Evolutionary conservation across 495 filamentous ascomycete species (phyloP).

Genomic region (Niebla homalea): DNA sequence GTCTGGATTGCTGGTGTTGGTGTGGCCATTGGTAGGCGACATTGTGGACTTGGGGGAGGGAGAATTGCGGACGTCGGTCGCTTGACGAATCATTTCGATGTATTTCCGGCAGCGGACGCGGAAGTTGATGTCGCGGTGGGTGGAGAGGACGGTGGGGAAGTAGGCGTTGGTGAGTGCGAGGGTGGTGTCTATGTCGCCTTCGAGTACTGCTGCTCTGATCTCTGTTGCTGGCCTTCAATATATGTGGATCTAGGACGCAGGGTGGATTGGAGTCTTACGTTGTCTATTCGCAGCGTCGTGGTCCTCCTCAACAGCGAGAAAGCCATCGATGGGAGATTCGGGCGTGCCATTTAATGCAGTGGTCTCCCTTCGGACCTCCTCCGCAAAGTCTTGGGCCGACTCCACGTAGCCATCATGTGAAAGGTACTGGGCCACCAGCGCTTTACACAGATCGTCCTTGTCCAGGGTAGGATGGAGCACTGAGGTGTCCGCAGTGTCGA

Average conservation of each 20-base stretch:
- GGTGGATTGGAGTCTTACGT: slow-evolving; percentile 36
- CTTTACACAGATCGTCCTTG: slow-evolving; percentile 69
- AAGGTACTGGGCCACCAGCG: slow-evolving; percentile 74
- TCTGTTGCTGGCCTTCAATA: slow-evolving; percentile 31
- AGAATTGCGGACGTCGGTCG: slow-evolving; percentile 47
- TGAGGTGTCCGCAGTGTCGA: slow-evolving; percentile 36
- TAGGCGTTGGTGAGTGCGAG: slow-evolving; percentile 64
- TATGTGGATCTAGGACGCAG: not conserved
- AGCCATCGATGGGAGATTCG: slow-evolving; percentile 36
- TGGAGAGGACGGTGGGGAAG: slow-evolving; percentile 68
- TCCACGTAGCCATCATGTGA: slow-evolving; percentile 97
- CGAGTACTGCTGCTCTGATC: slow-evolving; percentile 78
- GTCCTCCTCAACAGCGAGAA: slow-evolving; percentile 68
- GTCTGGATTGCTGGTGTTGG: slow-evolving; percentile 40
- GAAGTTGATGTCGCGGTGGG: slow-evolving; percentile 86
- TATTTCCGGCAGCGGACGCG: slow-evolving; percentile 83
- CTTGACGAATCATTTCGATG: slow-evolving; percentile 85
- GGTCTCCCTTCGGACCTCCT: slow-evolving; percentile 66
- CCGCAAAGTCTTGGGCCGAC: slow-evolving; percentile 75
- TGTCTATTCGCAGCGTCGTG: slow-evolving; percentile 79
- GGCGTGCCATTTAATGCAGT: slow-evolving; percentile 45
- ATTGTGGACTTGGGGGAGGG: slow-evolving; percentile 23
- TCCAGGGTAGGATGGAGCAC: slow-evolving; percentile 52
- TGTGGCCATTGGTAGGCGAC: slow-evolving; percentile 22
- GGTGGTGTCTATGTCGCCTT: slow-evolving; percentile 86